A percentile compares a stretch with the other conserved stretches of the same genome.
phyloP scores from a whole-genome alignment of 148 eudicot genomes.

The Chenopodium suecicum region DNA sequence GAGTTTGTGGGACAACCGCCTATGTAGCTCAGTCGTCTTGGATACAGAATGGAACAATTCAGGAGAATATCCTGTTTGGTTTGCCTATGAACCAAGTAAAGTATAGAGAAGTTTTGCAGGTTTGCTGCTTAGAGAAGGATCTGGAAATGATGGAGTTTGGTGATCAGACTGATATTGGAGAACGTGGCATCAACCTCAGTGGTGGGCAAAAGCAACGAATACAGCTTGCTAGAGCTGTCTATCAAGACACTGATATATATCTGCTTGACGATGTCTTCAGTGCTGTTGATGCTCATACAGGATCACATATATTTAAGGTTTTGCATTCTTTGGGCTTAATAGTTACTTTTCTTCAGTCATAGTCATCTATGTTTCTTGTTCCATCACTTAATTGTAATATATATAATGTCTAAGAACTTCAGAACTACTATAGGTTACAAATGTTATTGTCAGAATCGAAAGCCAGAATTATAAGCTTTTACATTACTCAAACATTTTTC shows the following conservation, averaged over 20 bases:
- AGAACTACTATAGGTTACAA: too few relatives aligned
- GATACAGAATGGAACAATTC: slow-evolving; percentile 89
- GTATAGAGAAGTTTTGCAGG: slow-evolving; percentile 63
- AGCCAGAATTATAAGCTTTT: too few relatives aligned
- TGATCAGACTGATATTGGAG: slow-evolving; percentile 98
- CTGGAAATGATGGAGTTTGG: slow-evolving; percentile 95
- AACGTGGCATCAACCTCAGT: slow-evolving; percentile 94
- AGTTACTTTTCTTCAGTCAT: not conserved
- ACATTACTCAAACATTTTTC: too few relatives aligned
- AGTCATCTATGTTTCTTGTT: not conserved
- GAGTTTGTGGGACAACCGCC: slow-evolving; percentile 89
- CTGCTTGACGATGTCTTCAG: slow-evolving; percentile 96
- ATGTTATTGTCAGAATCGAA: not conserved
- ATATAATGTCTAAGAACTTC: not conserved
- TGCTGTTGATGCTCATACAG: slow-evolving; percentile 99
- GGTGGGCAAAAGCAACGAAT: slow-evolving; percentile 97
- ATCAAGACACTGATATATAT: slow-evolving; percentile 92
- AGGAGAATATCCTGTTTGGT: slow-evolving; percentile 86
- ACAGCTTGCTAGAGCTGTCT: slow-evolving; percentile 95
- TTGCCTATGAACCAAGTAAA: slow-evolving; percentile 66
- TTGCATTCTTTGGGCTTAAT: not conserved
- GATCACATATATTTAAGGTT: slow-evolving; percentile 91
- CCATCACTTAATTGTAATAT: not conserved
- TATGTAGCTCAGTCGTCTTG: slow-evolving; percentile 96
- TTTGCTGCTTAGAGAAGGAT: slow-evolving; percentile 83